Evolutionary conservation across 768 basidiomycete species (phyloP).

Genomic region (Phaffia australis): DNA sequence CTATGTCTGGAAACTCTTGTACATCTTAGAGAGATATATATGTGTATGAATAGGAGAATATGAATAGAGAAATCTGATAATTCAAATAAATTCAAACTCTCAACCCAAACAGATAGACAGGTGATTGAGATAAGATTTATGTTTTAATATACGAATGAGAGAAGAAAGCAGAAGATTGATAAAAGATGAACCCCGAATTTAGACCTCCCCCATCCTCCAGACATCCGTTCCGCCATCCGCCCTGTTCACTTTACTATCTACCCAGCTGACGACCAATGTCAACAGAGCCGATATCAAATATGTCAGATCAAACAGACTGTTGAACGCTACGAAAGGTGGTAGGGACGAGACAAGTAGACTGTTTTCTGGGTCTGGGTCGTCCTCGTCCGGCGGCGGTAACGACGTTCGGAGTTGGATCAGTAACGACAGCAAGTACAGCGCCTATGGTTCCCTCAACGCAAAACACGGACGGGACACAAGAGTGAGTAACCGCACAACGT

Average conservation of each 20-base stretch:
- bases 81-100: too few species aligned
- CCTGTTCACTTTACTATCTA: constrained; percentile 11
- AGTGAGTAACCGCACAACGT: neutral
- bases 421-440: constrained; percentile 71
- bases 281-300: constrained; percentile 18
- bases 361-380: constrained; percentile 23
- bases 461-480: neutral
- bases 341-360: constrained; percentile 13
- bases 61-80: too few species aligned
- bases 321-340: constrained; percentile 23
- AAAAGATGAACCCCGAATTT: neutral
- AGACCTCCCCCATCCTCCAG: constrained; percentile 20
- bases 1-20: too few species aligned
- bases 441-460: constrained; percentile 41
- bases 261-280: constrained; percentile 9
- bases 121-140: too few species aligned
- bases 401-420: constrained; percentile 69
- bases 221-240: constrained; percentile 16
- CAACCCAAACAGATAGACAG: too few species aligned
- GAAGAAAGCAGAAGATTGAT: neutral
- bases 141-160: too few species aligned
- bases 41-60: too few species aligned
- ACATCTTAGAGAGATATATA: too few species aligned
- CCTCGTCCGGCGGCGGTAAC: constrained; percentile 52
- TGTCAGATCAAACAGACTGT: constrained; percentile 21